Base-by-base conservation (phyloP, 225 moss, liverwort and hornwort genomes). In the Thuidium tamariscinum region DNA sequence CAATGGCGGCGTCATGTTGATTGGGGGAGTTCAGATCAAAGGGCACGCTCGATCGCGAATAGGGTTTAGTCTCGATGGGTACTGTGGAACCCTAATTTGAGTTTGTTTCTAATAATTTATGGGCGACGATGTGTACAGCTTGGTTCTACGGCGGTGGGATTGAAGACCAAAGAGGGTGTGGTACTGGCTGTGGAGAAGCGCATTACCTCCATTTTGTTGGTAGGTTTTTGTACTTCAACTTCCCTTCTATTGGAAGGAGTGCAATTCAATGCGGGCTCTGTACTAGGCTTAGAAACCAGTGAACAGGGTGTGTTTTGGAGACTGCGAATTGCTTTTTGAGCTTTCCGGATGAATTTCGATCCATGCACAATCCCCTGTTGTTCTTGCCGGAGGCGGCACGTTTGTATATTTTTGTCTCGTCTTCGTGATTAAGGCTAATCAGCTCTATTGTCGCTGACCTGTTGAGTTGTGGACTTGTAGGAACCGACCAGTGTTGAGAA, bases 401-500 rank as follows among this genome's bases (percentile, higher is more conserved):
- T 63, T 84, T 74, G 34, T 76, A 44, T 37, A 10, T 9, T 62
- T 68, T 26, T 32, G 65, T 57, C 9, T 76, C 6, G 44, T 77
- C 26, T 80, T 59, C 11, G 75, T 7, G 77, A 56, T 61, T 44
- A 44, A 61, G 32, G 44, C 18, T 21, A 19, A 25, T 85, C 44
- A 70, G 37, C 67, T 83, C 25, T 82, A 27, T 26, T 77, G 74
- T 70, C 48, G 36, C 37, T 34, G 44, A 82, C 73, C 61, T 77
- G 42, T 71, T 52, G 26, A 77, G 69, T 25, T 27, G 44, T 75
- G 88, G 52, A 81, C 56, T 57, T 68, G 84, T 82, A 96, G 96
- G 98, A 98, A 49, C 96, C 98, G 30, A 93, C 84, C 84, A 98
- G 98, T 86, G 94, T 98, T 76, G 96, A 98, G 88, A 98, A 98